Evolutionary conservation across 1,284 basidiomycete genomes (phyloP).

Genomic region (Meripilus lineatus): DNA sequence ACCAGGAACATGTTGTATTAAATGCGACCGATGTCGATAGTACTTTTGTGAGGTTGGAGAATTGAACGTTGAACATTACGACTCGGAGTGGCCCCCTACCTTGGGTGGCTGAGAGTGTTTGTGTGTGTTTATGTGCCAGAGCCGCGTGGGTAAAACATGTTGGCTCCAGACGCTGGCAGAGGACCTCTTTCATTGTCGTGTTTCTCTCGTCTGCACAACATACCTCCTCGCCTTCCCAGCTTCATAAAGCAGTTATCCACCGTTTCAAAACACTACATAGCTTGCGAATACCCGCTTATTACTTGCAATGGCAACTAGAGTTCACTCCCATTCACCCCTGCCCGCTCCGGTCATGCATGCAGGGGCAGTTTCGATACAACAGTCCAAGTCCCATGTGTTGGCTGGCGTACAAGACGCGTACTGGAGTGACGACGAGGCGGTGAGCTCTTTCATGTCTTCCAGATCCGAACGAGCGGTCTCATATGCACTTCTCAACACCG

Average conservation of each 20-base stretch:
- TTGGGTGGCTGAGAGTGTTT: conserved; percentile 7
- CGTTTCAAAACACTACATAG: conserved; percentile 7
- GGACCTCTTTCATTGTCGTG: conserved; percentile 12
- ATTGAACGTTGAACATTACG: neutral
- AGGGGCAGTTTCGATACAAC: conserved; percentile 60
- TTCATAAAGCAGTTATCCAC: conserved; percentile 9
- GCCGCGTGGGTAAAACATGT: conserved; percentile 11
- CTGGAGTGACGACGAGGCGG: conserved; percentile 90
- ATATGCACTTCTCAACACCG: conserved; percentile 5
- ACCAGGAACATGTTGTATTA: no score
- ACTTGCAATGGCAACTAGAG: conserved; percentile 29
- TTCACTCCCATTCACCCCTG: conserved; percentile 49
- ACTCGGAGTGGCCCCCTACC: neutral
- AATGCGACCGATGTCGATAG: no score
- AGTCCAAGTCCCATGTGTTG: conserved; percentile 79
- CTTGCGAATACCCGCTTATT: conserved; percentile 12
- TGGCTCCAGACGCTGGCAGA: neutral
- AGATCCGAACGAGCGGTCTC: no score
- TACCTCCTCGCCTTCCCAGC: conserved; percentile 8
- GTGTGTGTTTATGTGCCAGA: conserved; percentile 9
- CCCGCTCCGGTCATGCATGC: conserved; percentile 70
- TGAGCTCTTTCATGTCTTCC: conserved; percentile 13
- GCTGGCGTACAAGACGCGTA: conserved; percentile 95
- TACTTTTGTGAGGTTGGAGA: neutral
- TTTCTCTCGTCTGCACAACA: conserved; percentile 6